These are phyloP conservation scores for Chlamydomonas eustigma DNA, from an alignment of 139 green algal species.

Conservation along the genomic window DNA sequence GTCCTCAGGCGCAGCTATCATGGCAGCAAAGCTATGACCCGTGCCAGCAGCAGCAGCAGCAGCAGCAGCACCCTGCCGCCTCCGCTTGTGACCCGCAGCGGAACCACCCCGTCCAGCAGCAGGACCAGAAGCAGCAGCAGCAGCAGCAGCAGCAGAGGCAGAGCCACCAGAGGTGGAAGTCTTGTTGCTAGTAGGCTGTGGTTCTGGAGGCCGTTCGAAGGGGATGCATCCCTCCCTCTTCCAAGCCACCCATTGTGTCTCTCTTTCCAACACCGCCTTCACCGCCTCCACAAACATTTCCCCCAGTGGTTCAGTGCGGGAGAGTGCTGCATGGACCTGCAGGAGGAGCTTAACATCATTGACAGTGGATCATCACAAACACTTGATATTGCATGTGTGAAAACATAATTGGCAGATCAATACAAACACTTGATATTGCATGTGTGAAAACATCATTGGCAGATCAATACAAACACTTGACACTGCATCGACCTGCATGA, in stretches of 20 bases:
- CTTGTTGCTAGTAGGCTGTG: not conserved
- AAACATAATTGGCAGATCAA: too few species aligned
- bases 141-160: not conserved
- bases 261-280: slow-evolving; percentile 17
- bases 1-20: not conserved
- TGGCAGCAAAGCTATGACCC: slow-evolving; percentile 8
- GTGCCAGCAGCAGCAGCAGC: too few species aligned
- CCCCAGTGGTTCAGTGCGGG: slow-evolving; percentile 18
- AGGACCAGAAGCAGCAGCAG: not conserved
- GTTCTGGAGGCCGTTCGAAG: slow-evolving; percentile 1
- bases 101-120: not conserved
- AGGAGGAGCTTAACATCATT: too few species aligned
- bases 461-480: too few species aligned
- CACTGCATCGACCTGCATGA: too few species aligned
- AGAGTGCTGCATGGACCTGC: slow-evolving; percentile 26
- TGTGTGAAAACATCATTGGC: too few species aligned
- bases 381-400: too few species aligned
- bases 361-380: too few species aligned
- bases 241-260: slow-evolving; percentile 27
- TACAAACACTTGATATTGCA: too few species aligned
- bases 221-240: slow-evolving; percentile 7
- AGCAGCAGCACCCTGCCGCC: not conserved
- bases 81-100: not conserved
- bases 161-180: not conserved
- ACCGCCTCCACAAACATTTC: slow-evolving; percentile 24